phyloP scores from a whole-genome alignment of 345 rosid genomes.

The Toxicodendron radicans region DNA sequence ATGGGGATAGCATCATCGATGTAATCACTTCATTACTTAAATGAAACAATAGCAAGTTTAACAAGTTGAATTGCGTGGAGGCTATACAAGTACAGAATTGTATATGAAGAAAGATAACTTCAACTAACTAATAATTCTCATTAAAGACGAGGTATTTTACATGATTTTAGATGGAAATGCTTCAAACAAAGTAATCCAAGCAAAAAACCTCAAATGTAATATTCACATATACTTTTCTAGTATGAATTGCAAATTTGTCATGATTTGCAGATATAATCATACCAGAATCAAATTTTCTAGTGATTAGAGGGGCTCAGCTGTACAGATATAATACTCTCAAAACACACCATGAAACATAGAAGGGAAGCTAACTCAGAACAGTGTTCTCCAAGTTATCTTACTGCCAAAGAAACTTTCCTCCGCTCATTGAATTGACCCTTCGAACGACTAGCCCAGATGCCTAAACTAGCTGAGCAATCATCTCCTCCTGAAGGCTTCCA shows the following conservation, averaged over 20 bases:
- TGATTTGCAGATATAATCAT: background rate
- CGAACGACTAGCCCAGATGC: constrained; percentile 5
- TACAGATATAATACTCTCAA: constrained; percentile 3
- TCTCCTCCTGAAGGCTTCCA: constrained; percentile 3
- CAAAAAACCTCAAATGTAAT: background rate
- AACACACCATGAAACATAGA: background rate
- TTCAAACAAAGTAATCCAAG: background rate
- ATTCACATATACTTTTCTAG: background rate
- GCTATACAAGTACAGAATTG: background rate
- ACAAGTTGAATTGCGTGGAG: background rate
- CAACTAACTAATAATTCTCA: background rate
- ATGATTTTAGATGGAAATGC: background rate
- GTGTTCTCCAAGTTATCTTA: constrained; percentile 17
- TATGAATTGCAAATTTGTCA: background rate
- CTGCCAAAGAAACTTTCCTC: constrained; percentile 7
- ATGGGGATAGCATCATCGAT: background rate
- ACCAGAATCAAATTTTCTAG: background rate
- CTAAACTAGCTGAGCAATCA: constrained; percentile 12
- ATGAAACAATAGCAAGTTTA: no score
- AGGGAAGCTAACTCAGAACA: constrained; percentile 16
- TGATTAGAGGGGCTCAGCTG: constrained; percentile 4
- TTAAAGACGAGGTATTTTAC: background rate
- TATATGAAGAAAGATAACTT: background rate
- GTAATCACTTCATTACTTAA: background rate
- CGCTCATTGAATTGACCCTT: background rate